A percentile compares a stretch with the other conserved stretches of the same genome.
Conservation (phyloP, 1,284 basidiomycete genomes). For the Trametes sp. region DNA sequence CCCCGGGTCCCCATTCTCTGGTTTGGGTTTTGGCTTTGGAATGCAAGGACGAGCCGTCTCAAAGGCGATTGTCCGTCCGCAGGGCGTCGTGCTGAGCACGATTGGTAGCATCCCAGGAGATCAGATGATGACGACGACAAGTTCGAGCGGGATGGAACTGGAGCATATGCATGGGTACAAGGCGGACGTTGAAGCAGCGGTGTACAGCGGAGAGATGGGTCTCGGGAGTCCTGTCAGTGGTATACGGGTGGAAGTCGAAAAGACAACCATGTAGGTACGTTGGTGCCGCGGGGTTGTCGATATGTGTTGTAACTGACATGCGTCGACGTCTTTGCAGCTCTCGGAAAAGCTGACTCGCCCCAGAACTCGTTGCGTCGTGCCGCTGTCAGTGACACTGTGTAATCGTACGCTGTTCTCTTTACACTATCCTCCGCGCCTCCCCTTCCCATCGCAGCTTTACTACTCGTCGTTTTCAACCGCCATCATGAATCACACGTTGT, state of each 20-base stretch:
- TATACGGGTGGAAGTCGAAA: constrained; percentile 73
- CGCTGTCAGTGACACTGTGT: constrained; percentile 16
- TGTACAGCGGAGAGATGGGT: constrained; percentile 46
- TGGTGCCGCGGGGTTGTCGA: neutral
- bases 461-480: constrained; percentile 3
- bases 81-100: constrained; percentile 70
- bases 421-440: constrained; percentile 17
- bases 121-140: constrained; percentile 36
- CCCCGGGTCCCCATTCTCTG: constrained; percentile 42
- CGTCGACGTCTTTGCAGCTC: constrained; percentile 6
- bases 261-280: constrained; percentile 56
- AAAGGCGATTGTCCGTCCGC: constrained; percentile 39
- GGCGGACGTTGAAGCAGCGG: constrained; percentile 41
- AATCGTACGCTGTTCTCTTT: constrained; percentile 25
- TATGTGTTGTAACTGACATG: neutral
- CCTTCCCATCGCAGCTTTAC: constrained; percentile 8
- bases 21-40: constrained; percentile 42
- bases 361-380: constrained; percentile 13
- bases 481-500: constrained; percentile 24
- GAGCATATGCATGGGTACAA: constrained; percentile 63
- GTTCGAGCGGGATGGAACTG: constrained; percentile 51
- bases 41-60: constrained; percentile 45
- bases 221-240: constrained; percentile 51
- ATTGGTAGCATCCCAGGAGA: constrained; percentile 63
- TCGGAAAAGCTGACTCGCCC: constrained; percentile 20